Evolutionary conservation across 805 yeast species (phyloP), one percentile per base, ranked within the genome.

Genomic region (Candida oleophila): DNA sequence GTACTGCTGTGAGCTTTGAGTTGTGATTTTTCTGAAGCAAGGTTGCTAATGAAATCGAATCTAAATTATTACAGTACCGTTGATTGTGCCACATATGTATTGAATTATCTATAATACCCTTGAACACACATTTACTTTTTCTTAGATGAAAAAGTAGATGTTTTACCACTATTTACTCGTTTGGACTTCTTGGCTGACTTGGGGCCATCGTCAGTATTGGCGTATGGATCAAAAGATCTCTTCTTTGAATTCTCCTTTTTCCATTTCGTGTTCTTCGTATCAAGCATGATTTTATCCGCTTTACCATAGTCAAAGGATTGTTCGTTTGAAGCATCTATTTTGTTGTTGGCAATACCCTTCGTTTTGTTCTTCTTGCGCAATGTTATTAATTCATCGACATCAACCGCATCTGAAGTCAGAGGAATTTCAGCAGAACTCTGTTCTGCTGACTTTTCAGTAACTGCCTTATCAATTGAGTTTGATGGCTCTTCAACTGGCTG

Each of bases 161-260:
- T 59, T 48, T 66, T 71, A n/a, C 77, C 77, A 22, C 51, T 39
- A 8, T 61, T 64, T 19, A 49, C 59, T 12, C 56, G 65, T 59
- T 60, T 76, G 60, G 49, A 53, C 44, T 70, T 78, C 64, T 78
- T 82, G 5, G 78, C 76, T n/a, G 77, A 74, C 52, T 65, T 66
- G 7, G 85, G 85, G 1, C 82, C 86, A 15, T 72, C 73, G 22
- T 71, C 64, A 4, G 65, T 68, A 39, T 68, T 71, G 4, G 74
- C 61, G 52, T 82, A 85, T 3, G 90, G 89, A 63, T 85, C 85
- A 51, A 80, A 85, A 7, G 75, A 57, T 45, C 68, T 64, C 54
- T 76, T 74, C 58, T 74, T 75, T 41, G 62, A 64, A 3, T 53
- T 57, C 15, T 53, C 50, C 37, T 51, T 61, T 42, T 52, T 53